Base-by-base conservation (phyloP, 208 protist species). In the Trypanosoma mega region DNA sequence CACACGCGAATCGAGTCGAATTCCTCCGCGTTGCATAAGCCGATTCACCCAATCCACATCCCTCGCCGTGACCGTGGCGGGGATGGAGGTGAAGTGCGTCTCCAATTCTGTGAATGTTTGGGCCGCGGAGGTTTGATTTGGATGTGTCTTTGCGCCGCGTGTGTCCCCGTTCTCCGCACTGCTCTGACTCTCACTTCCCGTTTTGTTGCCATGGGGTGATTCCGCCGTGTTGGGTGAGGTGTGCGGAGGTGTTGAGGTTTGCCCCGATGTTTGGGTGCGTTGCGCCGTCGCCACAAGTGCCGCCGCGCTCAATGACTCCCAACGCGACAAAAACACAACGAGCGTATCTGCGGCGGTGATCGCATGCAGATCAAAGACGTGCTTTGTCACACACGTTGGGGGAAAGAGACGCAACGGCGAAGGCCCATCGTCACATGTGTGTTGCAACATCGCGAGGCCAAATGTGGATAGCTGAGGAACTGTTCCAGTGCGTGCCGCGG, bases 21-120 rank as follows among this genome's bases (percentile, higher is more conserved):
- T 60, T 12, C 78, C 60, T 7, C 80, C 86, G n/a, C 68, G 51
- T 16, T 82, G 68, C 1, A 90, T 63, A 0, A 93, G 68, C 23
- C 76, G 69, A 64, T 93, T 93, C 41, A 93, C 39, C n/a, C 71
- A 69, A 21, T 79, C 63, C 48, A 89, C 61, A 56, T 87, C 86
- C 16, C 70, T 66, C n/a, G 59, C 33, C 30, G 41, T 70, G 9
- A 77, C 55, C 41, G 69, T 51, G 8, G 72, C 53, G n/a, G n/a
- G n/a, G 12, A 93, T 69, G 2, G 70, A 75, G 2, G 67, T 74
- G 21, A 92, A 73, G 45, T 76, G 72, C n/a, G 66, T 68, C 72
- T 92, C 85, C 18, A 54, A 51, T 0, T 68, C 56, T 2, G 63
- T 24, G 26, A 58, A 49, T 56, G 74, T 74, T 24, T 48, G 53